These are phyloP conservation scores for Naumovozyma dairenensis DNA, from an alignment of 805 yeast genomes.

Conservation along the genomic window DNA sequence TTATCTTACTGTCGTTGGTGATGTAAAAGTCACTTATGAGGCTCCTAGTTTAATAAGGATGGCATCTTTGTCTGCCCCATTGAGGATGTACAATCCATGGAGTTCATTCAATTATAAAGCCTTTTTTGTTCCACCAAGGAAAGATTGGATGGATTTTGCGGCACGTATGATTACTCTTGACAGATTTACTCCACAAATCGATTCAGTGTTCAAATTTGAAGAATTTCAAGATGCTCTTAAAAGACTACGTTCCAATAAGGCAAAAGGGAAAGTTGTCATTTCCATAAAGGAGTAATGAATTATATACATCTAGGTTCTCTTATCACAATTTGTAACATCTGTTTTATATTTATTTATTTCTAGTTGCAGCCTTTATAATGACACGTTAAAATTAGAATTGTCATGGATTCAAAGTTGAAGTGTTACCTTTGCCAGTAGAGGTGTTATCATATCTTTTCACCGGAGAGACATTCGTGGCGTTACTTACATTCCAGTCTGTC, in stretches of 20 bases:
- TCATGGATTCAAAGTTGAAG: too few relatives aligned
- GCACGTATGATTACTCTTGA: constrained; percentile 15
- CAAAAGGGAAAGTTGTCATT: constrained; percentile 54
- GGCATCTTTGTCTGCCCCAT: constrained; percentile 7
- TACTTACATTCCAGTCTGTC: too few relatives aligned
- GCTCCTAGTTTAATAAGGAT: constrained; percentile 3
- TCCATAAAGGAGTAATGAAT: background rate
- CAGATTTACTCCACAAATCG: constrained; percentile 39
- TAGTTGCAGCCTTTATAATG: too few relatives aligned
- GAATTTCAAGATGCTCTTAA: constrained; percentile 44
- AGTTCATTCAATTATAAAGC: constrained; percentile 26
- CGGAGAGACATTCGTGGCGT: too few relatives aligned
- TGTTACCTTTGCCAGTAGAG: too few relatives aligned
- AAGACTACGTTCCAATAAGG: constrained; percentile 36
- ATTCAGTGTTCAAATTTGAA: constrained; percentile 41
- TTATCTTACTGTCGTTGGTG: constrained; percentile 50
- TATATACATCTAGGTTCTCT: too few relatives aligned
- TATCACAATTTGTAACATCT: too few relatives aligned
- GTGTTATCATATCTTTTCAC: too few relatives aligned
- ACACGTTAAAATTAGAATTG: too few relatives aligned
- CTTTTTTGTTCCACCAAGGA: constrained; percentile 5
- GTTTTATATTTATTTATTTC: too few relatives aligned
- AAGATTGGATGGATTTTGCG: constrained; percentile 15
- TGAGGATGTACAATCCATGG: constrained; percentile 17
- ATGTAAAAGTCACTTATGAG: constrained; percentile 29